A percentile compares a stretch with the other conserved stretches of the same genome.
Evolutionary conservation across 2,329 filamentous ascomycete genomes (phyloP).

Genomic region (Aspergillus unguis): DNA sequence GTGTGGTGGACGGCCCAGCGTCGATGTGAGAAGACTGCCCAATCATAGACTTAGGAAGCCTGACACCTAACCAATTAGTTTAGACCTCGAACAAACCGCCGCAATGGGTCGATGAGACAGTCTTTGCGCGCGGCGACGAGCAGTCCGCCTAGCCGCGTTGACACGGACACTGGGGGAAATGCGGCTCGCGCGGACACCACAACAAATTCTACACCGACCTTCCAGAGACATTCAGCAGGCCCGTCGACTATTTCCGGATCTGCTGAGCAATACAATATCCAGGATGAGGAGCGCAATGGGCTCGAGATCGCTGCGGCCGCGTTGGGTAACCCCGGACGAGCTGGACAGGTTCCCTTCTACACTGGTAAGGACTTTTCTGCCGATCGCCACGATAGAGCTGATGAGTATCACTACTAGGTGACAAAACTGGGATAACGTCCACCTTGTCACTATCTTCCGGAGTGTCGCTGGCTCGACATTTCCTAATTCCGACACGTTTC

Average conservation of each 20-base stretch:
- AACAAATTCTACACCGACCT: not conserved
- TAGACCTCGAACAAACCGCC: not conserved
- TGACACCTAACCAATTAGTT: not conserved
- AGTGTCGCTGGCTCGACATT: conserved; percentile 19
- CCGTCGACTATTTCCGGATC: conserved; percentile 2
- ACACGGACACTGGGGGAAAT: not conserved
- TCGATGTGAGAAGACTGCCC: not conserved
- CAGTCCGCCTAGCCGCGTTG: not conserved
- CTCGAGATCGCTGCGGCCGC: conserved; percentile 25
- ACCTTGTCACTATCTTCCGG: conserved; percentile 19
- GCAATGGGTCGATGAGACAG: conserved; percentile 1
- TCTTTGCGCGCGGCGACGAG: conserved; percentile 12
- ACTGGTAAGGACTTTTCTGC: conserved; percentile 16
- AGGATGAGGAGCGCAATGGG: conserved; percentile 23
- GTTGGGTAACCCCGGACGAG: conserved; percentile 17
- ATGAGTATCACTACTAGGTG: conserved; percentile 15
- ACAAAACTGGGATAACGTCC: conserved; percentile 21
- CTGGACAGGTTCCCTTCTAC: conserved; percentile 25
- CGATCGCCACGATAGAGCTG: not conserved
- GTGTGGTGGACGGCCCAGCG: conserved; percentile 20
- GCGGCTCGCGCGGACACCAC: too few species aligned
- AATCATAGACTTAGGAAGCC: not conserved
- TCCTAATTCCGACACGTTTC: conserved; percentile 17
- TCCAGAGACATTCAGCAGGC: not conserved
- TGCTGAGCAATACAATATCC: conserved; percentile 7